Evolutionary conservation across 352 stramenopile genomes (phyloP), one percentile per base, ranked within the genome.

Genomic region (Pythium dissimile): DNA sequence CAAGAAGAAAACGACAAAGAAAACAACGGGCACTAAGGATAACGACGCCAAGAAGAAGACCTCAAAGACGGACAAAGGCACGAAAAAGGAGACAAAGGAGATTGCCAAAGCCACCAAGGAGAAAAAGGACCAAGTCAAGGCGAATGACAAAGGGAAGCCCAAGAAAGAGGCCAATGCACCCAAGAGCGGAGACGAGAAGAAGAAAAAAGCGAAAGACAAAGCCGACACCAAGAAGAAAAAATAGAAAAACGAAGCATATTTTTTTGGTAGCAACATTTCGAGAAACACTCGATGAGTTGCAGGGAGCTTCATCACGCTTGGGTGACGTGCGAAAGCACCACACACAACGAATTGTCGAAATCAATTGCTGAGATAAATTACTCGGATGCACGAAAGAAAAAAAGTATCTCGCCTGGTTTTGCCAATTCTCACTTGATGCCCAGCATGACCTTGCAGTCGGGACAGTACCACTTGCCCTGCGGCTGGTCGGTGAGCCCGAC

Each of bases 401-500:
- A 59, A 59, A 21, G 47, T 13, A 43, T 24, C 2, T 7, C 6
- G 13, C 7, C 18, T 15, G 37, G 23, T 4, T 10, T 24, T n/a
- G 4, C 26, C 21, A 1, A 52, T 2, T 15, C 12, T 57, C 56
- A 89, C 67, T 89, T 90, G 65, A 90, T 79, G 38, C 75, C 75
- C 15, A 92, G 74, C 56, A 76, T 65, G 32, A 31, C 51, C 63
- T 89, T 88, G 69, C 84, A 94, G 71, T 91, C 80, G 18, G 76
- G 73, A 60, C 84, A 94, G 66, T 92, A 94, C 84, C 84, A 94
- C 32, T 82, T 88, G 58, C 82, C 84, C 2, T 76, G 68, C 18
- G 84, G 84, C 60, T 94, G 84, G 39, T 94, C 82, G 31, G 78
- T 88, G 48, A 96, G 76, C 9, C 85, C 84, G 15, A 96, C 88